Base-by-base conservation (phyloP, 495 filamentous ascomycete genomes). In the Chaetomium tenue region DNA sequence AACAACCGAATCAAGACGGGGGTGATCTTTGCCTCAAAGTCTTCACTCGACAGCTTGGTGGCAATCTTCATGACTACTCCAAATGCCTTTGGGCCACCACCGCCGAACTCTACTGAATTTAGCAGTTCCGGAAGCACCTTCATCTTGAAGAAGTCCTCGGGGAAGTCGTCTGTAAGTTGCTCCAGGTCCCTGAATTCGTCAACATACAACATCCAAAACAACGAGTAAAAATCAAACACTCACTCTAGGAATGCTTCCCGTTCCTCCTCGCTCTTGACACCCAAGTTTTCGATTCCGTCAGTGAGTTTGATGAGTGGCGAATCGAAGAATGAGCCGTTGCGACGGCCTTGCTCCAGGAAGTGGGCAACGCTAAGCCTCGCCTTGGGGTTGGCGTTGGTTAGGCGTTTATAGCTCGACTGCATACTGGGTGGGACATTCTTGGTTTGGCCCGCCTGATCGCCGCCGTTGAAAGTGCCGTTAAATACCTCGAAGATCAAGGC, bases 91-190 rank as follows among this genome's bases (percentile, higher is more conserved):
- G 93, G 89, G 0, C 94, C 94, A 47, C 95, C 94, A 26, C 94
- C 94, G 26, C 94, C 95, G 76, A 97, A 98, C 70, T 98, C 94
- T 11, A 98, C 91, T 0, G 92, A 94, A 70, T 97, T 98, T 0
- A 98, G 81, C n/a, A 98, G 79, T 73, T 98, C 94, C 0, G 94
- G 94, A 18, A 98, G 82, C 13, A 98, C 86, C 70, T 98, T 98
- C 86, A 94, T 90, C 72, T 93, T 96, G 80, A 97, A 94, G 73
- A 94, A 98, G 60, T 97, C 93, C 69, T 97, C 94, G 0, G 94
- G 94, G 66, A 98, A 97, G 73, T 97, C 92, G 65, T 96, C 91
- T 0, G 91, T 88, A 6, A 95, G 84, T 55, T 89, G 82, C 68
- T 96, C 91, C 5, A 98, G 83, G 74, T 95, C 89, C 71, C 90